These are phyloP conservation scores for Peronospora belbahrii DNA, from an alignment of 352 stramenopile genomes.

Conservation along the genomic window DNA sequence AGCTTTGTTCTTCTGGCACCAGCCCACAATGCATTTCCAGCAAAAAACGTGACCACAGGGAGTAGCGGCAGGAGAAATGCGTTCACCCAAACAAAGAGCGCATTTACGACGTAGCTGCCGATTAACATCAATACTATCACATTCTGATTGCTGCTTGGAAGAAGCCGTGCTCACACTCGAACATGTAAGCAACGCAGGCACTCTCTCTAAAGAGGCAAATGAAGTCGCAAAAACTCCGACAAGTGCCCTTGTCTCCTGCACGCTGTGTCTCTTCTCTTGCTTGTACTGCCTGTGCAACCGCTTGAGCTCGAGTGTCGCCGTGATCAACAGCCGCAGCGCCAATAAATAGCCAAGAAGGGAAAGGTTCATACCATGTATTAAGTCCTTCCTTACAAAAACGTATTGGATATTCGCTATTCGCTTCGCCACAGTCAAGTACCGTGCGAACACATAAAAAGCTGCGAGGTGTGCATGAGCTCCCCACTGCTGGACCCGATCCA, in stretches of 20 bases:
- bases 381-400: conserved; percentile 64
- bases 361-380: conserved; percentile 49
- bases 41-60: conserved; percentile 89
- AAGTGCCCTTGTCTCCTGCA: conserved; percentile 15
- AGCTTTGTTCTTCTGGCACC: conserved; percentile 88
- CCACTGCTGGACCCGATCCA: conserved; percentile 43
- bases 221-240: conserved; percentile 7
- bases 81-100: conserved; percentile 78
- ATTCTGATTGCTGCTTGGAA: neutral
- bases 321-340: conserved; percentile 50
- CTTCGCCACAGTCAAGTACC: conserved; percentile 64
- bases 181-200: conserved; percentile 28
- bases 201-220: conserved; percentile 31
- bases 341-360: conserved; percentile 79
- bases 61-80: conserved; percentile 65
- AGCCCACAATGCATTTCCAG: conserved; percentile 90
- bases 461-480: conserved; percentile 51
- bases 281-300: conserved; percentile 38
- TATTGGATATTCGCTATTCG: conserved; percentile 65
- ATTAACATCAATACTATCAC: neutral
- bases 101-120: conserved; percentile 56
- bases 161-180: neutral
- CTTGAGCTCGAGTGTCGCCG: conserved; percentile 44
- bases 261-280: conserved; percentile 38
- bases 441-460: conserved; percentile 69